Evolutionary conservation across 192 early-diverging fungal species (phyloP).

Genomic region (Paraglomus brasilianum): DNA sequence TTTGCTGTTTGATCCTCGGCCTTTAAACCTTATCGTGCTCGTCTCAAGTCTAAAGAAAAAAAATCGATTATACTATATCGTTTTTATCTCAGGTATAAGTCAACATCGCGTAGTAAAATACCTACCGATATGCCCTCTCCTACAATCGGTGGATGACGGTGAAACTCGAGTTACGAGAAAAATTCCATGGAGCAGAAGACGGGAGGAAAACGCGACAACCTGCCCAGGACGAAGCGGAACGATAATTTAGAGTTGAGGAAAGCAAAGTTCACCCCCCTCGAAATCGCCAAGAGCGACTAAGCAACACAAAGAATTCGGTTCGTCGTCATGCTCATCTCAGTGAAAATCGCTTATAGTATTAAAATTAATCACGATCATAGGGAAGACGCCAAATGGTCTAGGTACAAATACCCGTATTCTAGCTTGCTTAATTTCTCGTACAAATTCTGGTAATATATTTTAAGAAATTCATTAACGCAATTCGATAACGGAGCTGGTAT

Average conservation of each 20-base stretch:
- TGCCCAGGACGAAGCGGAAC: neutral
- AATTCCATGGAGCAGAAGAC: neutral
- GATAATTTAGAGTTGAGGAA: slow-evolving; percentile 4
- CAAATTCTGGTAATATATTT: slow-evolving; percentile 5
- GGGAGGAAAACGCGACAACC: slow-evolving; percentile 7
- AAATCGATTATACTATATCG: neutral
- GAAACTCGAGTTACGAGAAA: neutral
- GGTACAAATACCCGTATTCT: neutral
- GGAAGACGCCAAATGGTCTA: neutral
- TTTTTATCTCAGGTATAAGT: too few species aligned
- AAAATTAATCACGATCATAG: slow-evolving; percentile 17
- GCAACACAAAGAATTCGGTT: slow-evolving; percentile 13
- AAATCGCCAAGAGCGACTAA: slow-evolving; percentile 11
- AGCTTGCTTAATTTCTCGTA: slow-evolving; percentile 3
- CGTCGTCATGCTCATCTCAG: slow-evolving; percentile 11
- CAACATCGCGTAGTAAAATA: neutral
- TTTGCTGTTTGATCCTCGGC: slow-evolving; percentile 1
- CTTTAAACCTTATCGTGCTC: slow-evolving; percentile 4
- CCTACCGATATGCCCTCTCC: neutral
- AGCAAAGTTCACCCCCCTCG: neutral
- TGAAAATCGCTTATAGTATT: slow-evolving; percentile 22
- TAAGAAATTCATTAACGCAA: neutral
- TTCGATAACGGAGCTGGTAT: neutral
- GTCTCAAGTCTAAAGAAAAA: slow-evolving; percentile 12
- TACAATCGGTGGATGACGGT: neutral